A percentile compares a stretch with the other conserved stretches of the same genome.
Conservation (phyloP, 352 stramenopile genomes). For the Phytophthora chlamydospora region DNA sequence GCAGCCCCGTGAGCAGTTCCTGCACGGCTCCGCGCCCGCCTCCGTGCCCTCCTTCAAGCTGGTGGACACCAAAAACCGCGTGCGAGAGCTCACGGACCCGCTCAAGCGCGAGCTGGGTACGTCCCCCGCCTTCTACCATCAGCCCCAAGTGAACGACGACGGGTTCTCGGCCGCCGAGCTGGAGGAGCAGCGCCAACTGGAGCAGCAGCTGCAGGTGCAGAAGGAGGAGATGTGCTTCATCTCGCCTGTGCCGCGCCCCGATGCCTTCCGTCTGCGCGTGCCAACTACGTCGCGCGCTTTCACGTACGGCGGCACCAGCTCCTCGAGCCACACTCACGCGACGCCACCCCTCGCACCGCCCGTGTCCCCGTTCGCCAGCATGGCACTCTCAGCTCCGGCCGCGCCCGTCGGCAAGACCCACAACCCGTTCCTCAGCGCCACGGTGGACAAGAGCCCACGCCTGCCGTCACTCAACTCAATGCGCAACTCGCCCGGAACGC, state of each 20-base stretch:
- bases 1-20: conserved; percentile 51
- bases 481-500: conserved; percentile 60
- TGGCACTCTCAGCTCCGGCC: conserved; percentile 71
- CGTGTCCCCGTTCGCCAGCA: conserved; percentile 71
- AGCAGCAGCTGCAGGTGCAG: conserved; percentile 77
- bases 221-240: conserved; percentile 85
- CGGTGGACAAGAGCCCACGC: conserved; percentile 65
- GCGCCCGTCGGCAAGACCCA: conserved; percentile 53
- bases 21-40: conserved; percentile 33
- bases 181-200: conserved; percentile 69
- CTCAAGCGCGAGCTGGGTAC: conserved; percentile 38
- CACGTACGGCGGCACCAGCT: conserved; percentile 65
- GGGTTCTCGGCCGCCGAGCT: conserved; percentile 55
- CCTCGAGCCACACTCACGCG: conserved; percentile 37
- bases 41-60: conserved; percentile 66
- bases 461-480: conserved; percentile 77
- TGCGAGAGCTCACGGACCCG: conserved; percentile 66
- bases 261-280: conserved; percentile 26
- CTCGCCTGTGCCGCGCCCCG: conserved; percentile 50
- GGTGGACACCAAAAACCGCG: conserved; percentile 75
- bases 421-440: conserved; percentile 67
- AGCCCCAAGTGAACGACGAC: conserved; percentile 42
- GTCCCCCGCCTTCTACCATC: conserved; percentile 21
- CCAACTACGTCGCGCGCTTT: conserved; percentile 51
- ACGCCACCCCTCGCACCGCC: conserved; percentile 64